Conservation (phyloP, 2,329 filamentous ascomycete genomes). For the Colletotrichum musicola region DNA sequence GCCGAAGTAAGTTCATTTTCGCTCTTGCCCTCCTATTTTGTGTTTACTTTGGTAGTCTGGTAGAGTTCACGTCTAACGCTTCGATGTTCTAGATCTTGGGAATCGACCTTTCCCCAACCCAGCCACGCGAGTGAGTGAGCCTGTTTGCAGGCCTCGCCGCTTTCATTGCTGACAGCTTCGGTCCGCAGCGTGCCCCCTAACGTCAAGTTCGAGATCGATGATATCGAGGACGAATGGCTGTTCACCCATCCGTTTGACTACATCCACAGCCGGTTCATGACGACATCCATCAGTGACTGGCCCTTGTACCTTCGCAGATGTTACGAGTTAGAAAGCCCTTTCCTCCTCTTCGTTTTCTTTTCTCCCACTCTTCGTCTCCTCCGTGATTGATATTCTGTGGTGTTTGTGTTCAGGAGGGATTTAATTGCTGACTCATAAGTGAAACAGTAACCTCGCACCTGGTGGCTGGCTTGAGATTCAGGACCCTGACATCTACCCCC, state of each 20-base stretch:
- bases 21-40: too few relatives aligned
- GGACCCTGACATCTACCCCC: conserved; percentile 53
- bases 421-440: neutral
- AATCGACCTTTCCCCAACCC: conserved; percentile 69
- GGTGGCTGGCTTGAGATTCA: conserved; percentile 59
- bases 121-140: conserved; percentile 48
- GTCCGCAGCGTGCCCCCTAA: conserved; percentile 55
- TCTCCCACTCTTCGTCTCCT: neutral
- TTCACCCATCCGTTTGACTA: conserved; percentile 47
- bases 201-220: conserved; percentile 57
- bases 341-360: too few relatives aligned
- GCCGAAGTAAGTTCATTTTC: conserved; percentile 41
- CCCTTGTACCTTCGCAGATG: conserved; percentile 40
- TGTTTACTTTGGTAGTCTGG: neutral
- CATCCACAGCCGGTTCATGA: conserved; percentile 43
- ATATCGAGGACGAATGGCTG: conserved; percentile 55
- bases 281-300: conserved; percentile 38
- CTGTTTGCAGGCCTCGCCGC: neutral
- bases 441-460: conserved; percentile 49
- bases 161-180: neutral
- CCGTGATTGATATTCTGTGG: too few relatives aligned
- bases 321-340: conserved; percentile 3
- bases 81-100: conserved; percentile 54
- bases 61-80: neutral
- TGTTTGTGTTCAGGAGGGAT: neutral